A percentile compares a stretch with the other conserved stretches of the same genome.
Conservation (phyloP, 225 moss, liverwort and hornwort species). For the Sphagnum contortum region DNA sequence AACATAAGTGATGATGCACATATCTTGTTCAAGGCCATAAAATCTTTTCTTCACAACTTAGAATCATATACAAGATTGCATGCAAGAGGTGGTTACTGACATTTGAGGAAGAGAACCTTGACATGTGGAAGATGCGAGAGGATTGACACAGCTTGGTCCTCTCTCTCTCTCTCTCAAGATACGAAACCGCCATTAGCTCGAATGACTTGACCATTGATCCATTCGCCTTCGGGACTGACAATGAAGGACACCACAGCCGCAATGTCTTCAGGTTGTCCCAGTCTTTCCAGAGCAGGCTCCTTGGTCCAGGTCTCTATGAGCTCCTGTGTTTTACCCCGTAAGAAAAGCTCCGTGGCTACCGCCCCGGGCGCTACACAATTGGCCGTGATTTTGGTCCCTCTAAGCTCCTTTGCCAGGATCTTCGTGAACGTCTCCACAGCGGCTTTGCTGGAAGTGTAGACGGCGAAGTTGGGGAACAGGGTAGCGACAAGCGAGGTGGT, state of each 20-base stretch:
- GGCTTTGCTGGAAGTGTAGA: slow-evolving; percentile 20
- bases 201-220: slow-evolving; percentile 45
- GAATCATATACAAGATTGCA: too few relatives aligned
- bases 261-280: slow-evolving; percentile 30
- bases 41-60: too few relatives aligned
- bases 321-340: slow-evolving; percentile 19
- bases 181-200: slow-evolving; percentile 19
- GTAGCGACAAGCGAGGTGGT: slow-evolving; percentile 14
- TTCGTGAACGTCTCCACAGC: slow-evolving; percentile 34
- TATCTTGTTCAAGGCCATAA: too few relatives aligned
- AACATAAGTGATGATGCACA: too few relatives aligned
- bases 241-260: slow-evolving; percentile 20
- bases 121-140: too few relatives aligned
- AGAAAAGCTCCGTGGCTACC: slow-evolving; percentile 32
- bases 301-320: slow-evolving; percentile 1
- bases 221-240: slow-evolving; percentile 17
- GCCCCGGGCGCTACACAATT: slow-evolving; percentile 32
- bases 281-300: slow-evolving; percentile 15
- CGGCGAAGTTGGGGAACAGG: slow-evolving; percentile 12
- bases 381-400: slow-evolving; percentile 21
- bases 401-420: slow-evolving; percentile 29
- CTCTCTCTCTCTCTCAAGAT: background rate
- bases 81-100: too few relatives aligned
- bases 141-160: too few relatives aligned
- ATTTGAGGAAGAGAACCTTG: too few relatives aligned